A percentile compares a stretch with the other conserved stretches of the same genome.
Conservation (phyloP, 2,329 filamentous ascomycete species). For the Pseudogymnoascus pannorum region DNA sequence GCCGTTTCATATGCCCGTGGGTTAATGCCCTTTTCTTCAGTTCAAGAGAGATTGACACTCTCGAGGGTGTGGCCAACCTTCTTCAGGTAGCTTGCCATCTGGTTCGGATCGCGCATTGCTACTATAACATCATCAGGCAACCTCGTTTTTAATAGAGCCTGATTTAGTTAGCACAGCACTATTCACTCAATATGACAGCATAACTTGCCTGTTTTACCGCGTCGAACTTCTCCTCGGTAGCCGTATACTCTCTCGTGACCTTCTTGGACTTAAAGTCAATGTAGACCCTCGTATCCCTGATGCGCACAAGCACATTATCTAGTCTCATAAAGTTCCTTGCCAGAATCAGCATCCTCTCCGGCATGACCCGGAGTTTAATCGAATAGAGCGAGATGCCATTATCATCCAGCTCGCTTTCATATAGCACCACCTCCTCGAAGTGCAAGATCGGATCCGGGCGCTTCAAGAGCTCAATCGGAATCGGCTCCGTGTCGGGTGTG, state of each 20-base stretch:
- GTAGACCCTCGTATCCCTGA: conserved; percentile 86
- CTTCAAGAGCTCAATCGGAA: conserved; percentile 81
- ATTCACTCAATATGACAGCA: background rate
- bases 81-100: conserved; percentile 61
- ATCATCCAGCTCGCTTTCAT: conserved; percentile 95
- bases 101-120: conserved; percentile 72
- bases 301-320: conserved; percentile 79
- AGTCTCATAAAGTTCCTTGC: conserved; percentile 86
- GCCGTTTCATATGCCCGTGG: background rate
- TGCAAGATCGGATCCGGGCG: conserved; percentile 90
- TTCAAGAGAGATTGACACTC: conserved; percentile 15
- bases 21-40: background rate
- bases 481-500: conserved; percentile 35
- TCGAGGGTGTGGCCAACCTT: conserved; percentile 65
- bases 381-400: conserved; percentile 89
- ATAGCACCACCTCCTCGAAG: conserved; percentile 92
- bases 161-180: background rate
- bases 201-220: conserved; percentile 61
- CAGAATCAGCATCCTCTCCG: conserved; percentile 75
- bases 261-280: conserved; percentile 75
- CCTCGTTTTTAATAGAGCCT: conserved; percentile 43
- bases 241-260: conserved; percentile 83
- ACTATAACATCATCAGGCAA: conserved; percentile 67
- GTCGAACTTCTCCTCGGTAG: conserved; percentile 76
- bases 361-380: conserved; percentile 90